A percentile compares a stretch with the other conserved stretches of the same genome.
Conservation (phyloP, 352 stramenopile species). For the Blastocystis sp. region DNA sequence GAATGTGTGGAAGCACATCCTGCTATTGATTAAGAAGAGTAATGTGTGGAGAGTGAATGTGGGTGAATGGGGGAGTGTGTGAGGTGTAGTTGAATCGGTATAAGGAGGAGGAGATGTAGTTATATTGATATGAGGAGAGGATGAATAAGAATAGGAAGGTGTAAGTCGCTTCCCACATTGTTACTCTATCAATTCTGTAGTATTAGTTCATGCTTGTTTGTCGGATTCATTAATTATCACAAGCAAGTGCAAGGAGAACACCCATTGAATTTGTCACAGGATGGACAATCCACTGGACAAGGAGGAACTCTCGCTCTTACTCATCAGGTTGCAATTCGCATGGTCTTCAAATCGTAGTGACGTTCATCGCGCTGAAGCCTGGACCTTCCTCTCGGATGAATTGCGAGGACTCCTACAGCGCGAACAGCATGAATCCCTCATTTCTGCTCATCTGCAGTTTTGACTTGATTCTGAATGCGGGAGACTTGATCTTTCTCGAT, state of each 20-base stretch:
- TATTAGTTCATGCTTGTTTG: no score
- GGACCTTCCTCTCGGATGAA: not conserved
- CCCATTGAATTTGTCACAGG: no score
- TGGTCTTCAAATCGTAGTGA: not conserved
- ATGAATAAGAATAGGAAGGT: no score
- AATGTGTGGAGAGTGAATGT: conserved; percentile 1
- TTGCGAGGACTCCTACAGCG: not conserved
- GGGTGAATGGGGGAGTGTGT: not conserved
- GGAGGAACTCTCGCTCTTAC: not conserved
- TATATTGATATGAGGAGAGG: no score
- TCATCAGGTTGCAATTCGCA: not conserved
- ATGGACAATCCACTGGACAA: not conserved
- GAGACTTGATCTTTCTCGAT: not conserved
- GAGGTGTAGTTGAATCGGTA: conserved; percentile 37
- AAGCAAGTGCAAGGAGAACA: no score
- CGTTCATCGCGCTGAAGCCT: not conserved
- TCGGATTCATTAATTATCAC: no score
- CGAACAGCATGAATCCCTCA: not conserved
- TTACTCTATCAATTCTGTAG: no score
- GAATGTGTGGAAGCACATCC: not conserved
- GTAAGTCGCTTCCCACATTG: no score
- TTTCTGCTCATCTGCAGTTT: not conserved
- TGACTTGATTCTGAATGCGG: not conserved
- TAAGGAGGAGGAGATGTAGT: conserved; percentile 4
- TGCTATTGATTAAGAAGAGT: not conserved